Percentiles rank a stretch among this genome's conserved stretches.
These are phyloP conservation scores for Penicillium coprophilum DNA, from an alignment of 495 filamentous ascomycete genomes.

Conservation along the genomic window DNA sequence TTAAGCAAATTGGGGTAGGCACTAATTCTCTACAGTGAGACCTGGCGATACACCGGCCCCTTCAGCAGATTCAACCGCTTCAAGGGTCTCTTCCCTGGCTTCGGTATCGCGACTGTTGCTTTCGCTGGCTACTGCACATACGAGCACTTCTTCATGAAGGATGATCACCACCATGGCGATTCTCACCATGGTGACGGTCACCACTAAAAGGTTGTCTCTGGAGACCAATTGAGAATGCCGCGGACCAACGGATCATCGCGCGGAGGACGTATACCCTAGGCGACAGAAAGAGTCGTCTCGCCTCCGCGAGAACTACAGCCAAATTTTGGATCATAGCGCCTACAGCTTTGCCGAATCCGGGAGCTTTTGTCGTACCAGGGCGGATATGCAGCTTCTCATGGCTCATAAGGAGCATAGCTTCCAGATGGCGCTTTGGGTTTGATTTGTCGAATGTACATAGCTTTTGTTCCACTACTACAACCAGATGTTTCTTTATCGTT, in stretches of 20 bases:
- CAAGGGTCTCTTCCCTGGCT: conserved; percentile 77
- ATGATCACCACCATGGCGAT: conserved; percentile 62
- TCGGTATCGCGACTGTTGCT: conserved; percentile 87
- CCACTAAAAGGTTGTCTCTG: conserved; percentile 32
- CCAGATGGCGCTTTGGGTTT: conserved; percentile 38
- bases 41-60: conserved; percentile 89
- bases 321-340: conserved; percentile 15
- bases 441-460: conserved; percentile 48
- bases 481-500: conserved; percentile 29
- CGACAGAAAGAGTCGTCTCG: conserved; percentile 19
- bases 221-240: conserved; percentile 13
- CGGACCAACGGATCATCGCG: conserved; percentile 18
- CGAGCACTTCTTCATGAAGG: conserved; percentile 81
- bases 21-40: conserved; percentile 61
- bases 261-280: conserved; percentile 35
- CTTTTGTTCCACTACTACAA: conserved; percentile 38
- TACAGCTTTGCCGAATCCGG: conserved; percentile 4
- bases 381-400: conserved; percentile 15
- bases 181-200: conserved; percentile 50
- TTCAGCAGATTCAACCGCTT: conserved; percentile 90
- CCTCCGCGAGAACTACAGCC: conserved; percentile 15
- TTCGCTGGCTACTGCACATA: conserved; percentile 87
- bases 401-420: conserved; percentile 12
- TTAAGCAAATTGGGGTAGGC: conserved; percentile 6
- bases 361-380: conserved; percentile 14